Percentiles rank a stretch among this genome's conserved stretches.
Conservation (phyloP, 371 early-diverging fungal genomes). For the Mucor saturninus region DNA sequence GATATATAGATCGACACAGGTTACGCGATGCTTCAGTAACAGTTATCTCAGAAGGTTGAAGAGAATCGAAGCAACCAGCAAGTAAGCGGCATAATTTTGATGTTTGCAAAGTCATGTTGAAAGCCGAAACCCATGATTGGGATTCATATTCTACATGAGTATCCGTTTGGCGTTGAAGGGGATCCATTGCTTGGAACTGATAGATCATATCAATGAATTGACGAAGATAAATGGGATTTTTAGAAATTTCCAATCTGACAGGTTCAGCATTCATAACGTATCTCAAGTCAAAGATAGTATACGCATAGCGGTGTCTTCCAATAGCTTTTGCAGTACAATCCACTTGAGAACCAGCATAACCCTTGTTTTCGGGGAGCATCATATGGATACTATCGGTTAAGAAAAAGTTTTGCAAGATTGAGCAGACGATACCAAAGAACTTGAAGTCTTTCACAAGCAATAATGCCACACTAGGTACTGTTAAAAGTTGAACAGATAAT, state of each 20-base stretch:
- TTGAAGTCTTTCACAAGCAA: conserved; percentile 79
- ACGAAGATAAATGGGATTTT: conserved; percentile 66
- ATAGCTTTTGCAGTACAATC: conserved; percentile 77
- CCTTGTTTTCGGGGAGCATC: conserved; percentile 37
- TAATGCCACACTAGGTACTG: conserved; percentile 88
- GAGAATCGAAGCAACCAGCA: conserved; percentile 70
- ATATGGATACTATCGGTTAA: conserved; percentile 59
- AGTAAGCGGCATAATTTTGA: conserved; percentile 79
- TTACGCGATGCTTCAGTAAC: conserved; percentile 27
- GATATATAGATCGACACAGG: conserved; percentile 42
- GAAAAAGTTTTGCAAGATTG: conserved; percentile 73
- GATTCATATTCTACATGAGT: conserved; percentile 92
- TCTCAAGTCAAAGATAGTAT: conserved; percentile 84
- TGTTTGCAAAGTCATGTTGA: conserved; percentile 83
- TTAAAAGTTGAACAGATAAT: conserved; percentile 92
- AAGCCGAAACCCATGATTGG: conserved; percentile 88
- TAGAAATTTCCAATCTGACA: conserved; percentile 60
- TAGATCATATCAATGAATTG: conserved; percentile 80
- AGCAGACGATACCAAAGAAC: conserved; percentile 72
- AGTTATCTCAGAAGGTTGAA: conserved; percentile 3
- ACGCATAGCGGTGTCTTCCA: conserved; percentile 80
- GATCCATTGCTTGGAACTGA: conserved; percentile 94
- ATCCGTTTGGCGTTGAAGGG: conserved; percentile 70
- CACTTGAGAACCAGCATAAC: conserved; percentile 54
- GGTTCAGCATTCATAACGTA: conserved; percentile 74